Evolutionary conservation across 2,329 filamentous ascomycete species (phyloP).

Genomic region (Fusarium buxicola): DNA sequence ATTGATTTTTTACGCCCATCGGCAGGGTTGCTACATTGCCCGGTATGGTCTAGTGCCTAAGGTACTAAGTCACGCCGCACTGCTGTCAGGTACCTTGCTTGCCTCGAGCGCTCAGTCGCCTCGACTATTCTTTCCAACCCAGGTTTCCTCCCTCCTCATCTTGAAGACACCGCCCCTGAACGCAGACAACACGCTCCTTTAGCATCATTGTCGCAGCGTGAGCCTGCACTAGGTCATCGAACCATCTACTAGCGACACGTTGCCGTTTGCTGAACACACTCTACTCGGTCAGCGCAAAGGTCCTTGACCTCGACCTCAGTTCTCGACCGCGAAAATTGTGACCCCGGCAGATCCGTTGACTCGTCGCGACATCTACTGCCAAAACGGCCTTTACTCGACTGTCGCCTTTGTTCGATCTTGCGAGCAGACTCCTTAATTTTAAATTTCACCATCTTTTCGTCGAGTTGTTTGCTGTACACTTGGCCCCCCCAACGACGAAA

Average conservation of each 20-base stretch:
- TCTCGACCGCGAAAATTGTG: constrained; percentile 39
- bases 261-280: constrained; percentile 18
- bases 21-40: constrained; percentile 29
- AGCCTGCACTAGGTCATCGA: constrained; percentile 26
- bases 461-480: constrained; percentile 4
- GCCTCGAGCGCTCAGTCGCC: constrained; percentile 34
- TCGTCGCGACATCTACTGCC: constrained; percentile 16
- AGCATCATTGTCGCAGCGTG: constrained; percentile 24
- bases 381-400: constrained; percentile 4
- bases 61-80: constrained; percentile 45
- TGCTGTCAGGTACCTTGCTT: constrained; percentile 31
- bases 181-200: constrained; percentile 22
- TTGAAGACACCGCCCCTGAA: constrained; percentile 33
- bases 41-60: constrained; percentile 27
- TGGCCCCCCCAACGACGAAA: constrained; percentile 15
- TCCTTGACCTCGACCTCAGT: constrained; percentile 19
- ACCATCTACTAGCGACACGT: constrained; percentile 35
- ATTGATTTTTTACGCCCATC: no score
- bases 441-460: neutral
- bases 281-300: constrained; percentile 35
- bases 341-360: constrained; percentile 23
- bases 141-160: constrained; percentile 37
- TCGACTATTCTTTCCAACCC: constrained; percentile 39
- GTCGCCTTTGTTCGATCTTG: constrained; percentile 14
- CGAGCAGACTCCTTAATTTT: neutral